phyloP scores from a whole-genome alignment of 225 moss, liverwort and hornwort genomes.

The Climacium dendroides region DNA sequence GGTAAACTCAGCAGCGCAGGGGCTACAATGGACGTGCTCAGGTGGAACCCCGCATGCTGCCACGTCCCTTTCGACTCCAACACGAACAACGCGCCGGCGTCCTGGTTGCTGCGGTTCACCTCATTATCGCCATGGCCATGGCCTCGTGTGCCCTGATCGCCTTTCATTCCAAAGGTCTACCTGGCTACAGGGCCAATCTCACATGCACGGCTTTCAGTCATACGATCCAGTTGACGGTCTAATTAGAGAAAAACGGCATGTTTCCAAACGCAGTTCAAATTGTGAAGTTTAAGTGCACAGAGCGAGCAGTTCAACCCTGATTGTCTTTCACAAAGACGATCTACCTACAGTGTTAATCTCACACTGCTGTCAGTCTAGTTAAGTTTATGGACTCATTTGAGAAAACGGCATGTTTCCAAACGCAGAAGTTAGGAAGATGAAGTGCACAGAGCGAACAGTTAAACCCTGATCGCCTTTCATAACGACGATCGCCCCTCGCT shows the following conservation, averaged over 20 bases:
- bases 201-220: background rate
- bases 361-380: background rate
- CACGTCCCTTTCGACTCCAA: conserved; percentile 37
- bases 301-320: no score
- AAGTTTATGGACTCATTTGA: background rate
- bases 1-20: conserved; percentile 28
- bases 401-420: background rate
- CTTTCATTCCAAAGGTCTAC: background rate
- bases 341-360: background rate
- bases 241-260: no score
- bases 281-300: background rate
- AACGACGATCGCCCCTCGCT: no score
- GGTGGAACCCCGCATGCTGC: conserved; percentile 33
- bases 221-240: background rate
- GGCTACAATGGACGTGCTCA: conserved; percentile 25
- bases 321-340: background rate
- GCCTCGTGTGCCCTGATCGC: background rate
- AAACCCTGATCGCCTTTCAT: background rate
- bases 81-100: conserved; percentile 28
- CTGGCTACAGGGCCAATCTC: background rate
- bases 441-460: background rate
- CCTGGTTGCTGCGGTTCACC: background rate
- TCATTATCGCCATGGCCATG: background rate
- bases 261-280: background rate
- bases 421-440: background rate